Percentiles rank a stretch among this genome's conserved stretches.
phyloP scores from a whole-genome alignment of 2,329 filamentous ascomycete species.

The Xylariaceae sp. region DNA sequence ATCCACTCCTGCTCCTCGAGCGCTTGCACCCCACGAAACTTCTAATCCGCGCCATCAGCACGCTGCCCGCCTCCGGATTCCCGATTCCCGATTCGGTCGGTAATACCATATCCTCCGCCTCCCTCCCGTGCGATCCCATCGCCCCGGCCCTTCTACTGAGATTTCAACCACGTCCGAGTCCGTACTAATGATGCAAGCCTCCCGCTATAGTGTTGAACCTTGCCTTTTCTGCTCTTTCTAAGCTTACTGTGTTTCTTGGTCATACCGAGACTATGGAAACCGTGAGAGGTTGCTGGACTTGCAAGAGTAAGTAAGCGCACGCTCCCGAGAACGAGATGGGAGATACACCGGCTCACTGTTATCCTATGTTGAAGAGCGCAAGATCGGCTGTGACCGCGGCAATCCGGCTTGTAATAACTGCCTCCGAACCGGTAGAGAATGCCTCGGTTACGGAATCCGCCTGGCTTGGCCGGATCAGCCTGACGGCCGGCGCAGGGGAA shows the following conservation, averaged over 20 bases:
- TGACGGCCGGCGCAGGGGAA: conserved; percentile 38
- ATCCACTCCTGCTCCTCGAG: not conserved
- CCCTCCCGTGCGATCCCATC: conserved; percentile 14
- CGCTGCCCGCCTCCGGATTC: conserved; percentile 1
- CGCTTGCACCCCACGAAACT: not conserved
- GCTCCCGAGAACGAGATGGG: conserved; percentile 1
- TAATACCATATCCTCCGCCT: not conserved
- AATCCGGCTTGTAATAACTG: conserved; percentile 42
- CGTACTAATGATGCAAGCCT: conserved; percentile 29
- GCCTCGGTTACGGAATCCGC: conserved; percentile 41
- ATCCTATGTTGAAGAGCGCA: conserved; percentile 35
- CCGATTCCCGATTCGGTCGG: not conserved
- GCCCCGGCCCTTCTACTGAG: conserved; percentile 16
- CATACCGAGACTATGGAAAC: conserved; percentile 26
- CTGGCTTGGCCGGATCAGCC: conserved; percentile 43
- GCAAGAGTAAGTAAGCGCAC: conserved; percentile 37
- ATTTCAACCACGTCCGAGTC: conserved; percentile 25
- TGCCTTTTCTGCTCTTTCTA: conserved; percentile 17
- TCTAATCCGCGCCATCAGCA: conserved; percentile 6
- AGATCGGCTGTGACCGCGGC: conserved; percentile 42
- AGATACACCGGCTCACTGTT: conserved; percentile 10
- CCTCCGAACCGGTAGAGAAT: conserved; percentile 36
- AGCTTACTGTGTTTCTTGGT: conserved; percentile 18
- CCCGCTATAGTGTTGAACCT: conserved; percentile 21
- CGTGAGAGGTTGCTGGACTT: conserved; percentile 39